A percentile compares a stretch with the other conserved stretches of the same genome.
phyloP scores from a whole-genome alignment of 768 basidiomycete genomes.

The Phylloporus sp. region DNA sequence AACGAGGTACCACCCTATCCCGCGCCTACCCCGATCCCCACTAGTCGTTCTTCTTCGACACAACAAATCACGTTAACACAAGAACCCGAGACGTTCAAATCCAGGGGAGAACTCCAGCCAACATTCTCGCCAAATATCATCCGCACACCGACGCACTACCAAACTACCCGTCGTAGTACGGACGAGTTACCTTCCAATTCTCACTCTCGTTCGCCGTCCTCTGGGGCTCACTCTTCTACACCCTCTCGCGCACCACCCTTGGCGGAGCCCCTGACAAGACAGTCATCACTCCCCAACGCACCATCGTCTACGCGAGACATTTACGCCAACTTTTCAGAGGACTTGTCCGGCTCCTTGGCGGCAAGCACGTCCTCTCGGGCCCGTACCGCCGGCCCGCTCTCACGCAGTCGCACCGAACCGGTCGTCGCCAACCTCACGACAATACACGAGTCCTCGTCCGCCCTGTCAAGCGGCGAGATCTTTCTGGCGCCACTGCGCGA shows the following conservation, averaged over 20 bases:
- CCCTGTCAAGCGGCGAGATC: slow-evolving; percentile 22
- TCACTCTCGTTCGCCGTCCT: slow-evolving; percentile 24
- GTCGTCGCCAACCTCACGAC: slow-evolving; percentile 22
- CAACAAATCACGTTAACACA: slow-evolving; percentile 16
- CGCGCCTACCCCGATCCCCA: slow-evolving; percentile 22
- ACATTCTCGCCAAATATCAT: slow-evolving; percentile 69
- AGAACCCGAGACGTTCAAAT: slow-evolving; percentile 45
- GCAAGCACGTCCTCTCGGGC: slow-evolving; percentile 16
- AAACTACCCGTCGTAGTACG: slow-evolving; percentile 20
- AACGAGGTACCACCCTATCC: slow-evolving; percentile 26
- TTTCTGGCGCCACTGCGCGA: slow-evolving; percentile 24
- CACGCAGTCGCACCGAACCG: slow-evolving; percentile 30
- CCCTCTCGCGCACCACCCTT: slow-evolving; percentile 18
- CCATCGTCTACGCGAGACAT: slow-evolving; percentile 18
- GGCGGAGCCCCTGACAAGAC: slow-evolving; percentile 21
- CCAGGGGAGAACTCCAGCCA: slow-evolving; percentile 49
- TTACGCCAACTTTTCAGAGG: slow-evolving; percentile 25
- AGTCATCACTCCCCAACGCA: slow-evolving; percentile 24
- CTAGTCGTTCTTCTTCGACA: slow-evolving; percentile 9
- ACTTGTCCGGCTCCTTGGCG: slow-evolving; percentile 18
- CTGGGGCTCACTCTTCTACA: slow-evolving; percentile 10
- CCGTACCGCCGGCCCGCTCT: slow-evolving; percentile 12
- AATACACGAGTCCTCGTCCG: slow-evolving; percentile 24
- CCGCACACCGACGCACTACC: slow-evolving; percentile 63
- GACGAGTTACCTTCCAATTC: slow-evolving; percentile 20